Percentiles rank a stretch among this genome's conserved stretches.
Evolutionary conservation across 2,329 filamentous ascomycete species (phyloP).

Genomic region (Onygena corvina): DNA sequence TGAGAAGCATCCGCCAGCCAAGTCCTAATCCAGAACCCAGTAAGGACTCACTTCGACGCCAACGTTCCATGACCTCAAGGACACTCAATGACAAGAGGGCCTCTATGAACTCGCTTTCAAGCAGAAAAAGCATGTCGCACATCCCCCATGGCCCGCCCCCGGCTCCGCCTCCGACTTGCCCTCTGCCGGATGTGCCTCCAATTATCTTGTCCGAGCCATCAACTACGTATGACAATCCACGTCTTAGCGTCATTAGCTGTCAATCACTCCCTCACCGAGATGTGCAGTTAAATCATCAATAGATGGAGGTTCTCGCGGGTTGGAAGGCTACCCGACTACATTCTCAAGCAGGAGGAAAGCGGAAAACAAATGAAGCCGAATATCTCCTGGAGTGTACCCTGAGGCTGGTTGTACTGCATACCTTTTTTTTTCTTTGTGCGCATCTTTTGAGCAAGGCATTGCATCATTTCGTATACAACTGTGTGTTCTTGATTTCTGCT

Average conservation of each 20-base stretch:
- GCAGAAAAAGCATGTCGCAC: slow-evolving; percentile 17
- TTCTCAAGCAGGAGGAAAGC: too few species aligned
- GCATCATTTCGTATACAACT: neutral
- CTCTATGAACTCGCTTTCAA: slow-evolving; percentile 9
- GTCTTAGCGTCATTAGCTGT: neutral
- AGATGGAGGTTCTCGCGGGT: neutral
- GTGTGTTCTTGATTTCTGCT: neutral
- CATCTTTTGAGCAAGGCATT: neutral
- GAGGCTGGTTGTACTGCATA: neutral
- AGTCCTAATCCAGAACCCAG: neutral
- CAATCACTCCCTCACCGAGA: neutral
- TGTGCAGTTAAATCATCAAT: neutral
- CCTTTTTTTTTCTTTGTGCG: neutral
- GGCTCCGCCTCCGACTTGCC: slow-evolving; percentile 21
- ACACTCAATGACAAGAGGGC: neutral
- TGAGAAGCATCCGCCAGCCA: neutral
- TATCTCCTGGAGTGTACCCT: neutral
- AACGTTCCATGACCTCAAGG: neutral
- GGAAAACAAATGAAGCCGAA: neutral
- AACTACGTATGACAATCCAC: slow-evolving; percentile 21
- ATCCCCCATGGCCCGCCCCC: slow-evolving; percentile 19
- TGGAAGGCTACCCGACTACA: neutral
- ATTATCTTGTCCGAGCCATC: slow-evolving; percentile 23
- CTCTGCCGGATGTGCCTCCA: slow-evolving; percentile 19
- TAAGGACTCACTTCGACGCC: neutral